Evolutionary conservation across 345 rosid species (phyloP).

Genomic region (Laguncularia racemosa): DNA sequence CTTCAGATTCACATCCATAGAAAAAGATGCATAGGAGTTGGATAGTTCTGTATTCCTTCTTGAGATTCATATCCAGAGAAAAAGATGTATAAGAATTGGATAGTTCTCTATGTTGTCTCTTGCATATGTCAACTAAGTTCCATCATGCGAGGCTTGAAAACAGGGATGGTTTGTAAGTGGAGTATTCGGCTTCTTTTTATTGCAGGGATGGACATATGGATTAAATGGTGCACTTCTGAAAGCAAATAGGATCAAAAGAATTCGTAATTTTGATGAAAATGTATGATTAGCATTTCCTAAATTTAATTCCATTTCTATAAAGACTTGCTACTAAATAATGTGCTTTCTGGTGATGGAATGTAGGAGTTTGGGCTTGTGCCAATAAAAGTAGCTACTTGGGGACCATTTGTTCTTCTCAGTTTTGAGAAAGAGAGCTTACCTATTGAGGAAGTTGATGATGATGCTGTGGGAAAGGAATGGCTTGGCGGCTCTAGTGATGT

Average conservation of each 20-base stretch:
- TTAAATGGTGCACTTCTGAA: constrained; percentile 74
- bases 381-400: constrained; percentile 66
- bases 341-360: constrained; percentile 16
- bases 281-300: constrained; percentile 27
- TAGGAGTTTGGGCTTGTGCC: constrained; percentile 84
- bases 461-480: constrained; percentile 54
- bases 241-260: constrained; percentile 63
- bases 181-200: background rate
- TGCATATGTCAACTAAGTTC: too few relatives aligned
- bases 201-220: constrained; percentile 88
- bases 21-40: too few relatives aligned
- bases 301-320: constrained; percentile 5
- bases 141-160: too few relatives aligned
- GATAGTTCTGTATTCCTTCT: too few relatives aligned
- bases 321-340: constrained; percentile 8
- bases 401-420: constrained; percentile 84
- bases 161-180: background rate
- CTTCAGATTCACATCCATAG: too few relatives aligned
- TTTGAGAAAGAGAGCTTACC: constrained; percentile 22
- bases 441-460: constrained; percentile 19
- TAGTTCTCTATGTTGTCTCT: too few relatives aligned
- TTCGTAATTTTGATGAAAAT: constrained; percentile 44
- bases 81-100: too few relatives aligned
- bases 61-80: too few relatives aligned
- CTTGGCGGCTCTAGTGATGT: constrained; percentile 62